phyloP scores from a whole-genome alignment of 2,329 filamentous ascomycete genomes.

The Hypoxylon sp. region DNA sequence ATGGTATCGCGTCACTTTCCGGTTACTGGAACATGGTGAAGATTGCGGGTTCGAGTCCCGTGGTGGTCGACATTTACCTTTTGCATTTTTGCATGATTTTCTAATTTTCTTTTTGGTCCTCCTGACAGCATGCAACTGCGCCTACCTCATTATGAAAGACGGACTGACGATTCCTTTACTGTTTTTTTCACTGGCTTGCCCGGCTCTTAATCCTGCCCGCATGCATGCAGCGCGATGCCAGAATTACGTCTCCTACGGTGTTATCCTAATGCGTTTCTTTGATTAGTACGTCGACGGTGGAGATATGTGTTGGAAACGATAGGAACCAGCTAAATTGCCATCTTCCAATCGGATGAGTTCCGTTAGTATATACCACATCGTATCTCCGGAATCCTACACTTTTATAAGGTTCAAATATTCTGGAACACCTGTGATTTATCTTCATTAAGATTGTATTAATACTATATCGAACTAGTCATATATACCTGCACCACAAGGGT shows the following conservation, averaged over 20 bases:
- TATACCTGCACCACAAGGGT: background rate
- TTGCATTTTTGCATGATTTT: constrained; percentile 8
- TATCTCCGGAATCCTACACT: background rate
- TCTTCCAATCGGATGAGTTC: background rate
- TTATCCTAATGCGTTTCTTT: background rate
- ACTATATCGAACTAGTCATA: background rate
- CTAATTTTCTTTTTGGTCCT: background rate
- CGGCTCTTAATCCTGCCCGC: no score
- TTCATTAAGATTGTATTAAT: background rate
- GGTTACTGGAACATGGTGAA: constrained; percentile 45
- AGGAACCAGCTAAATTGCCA: background rate
- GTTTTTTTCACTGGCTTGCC: no score
- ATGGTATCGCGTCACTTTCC: constrained; percentile 48
- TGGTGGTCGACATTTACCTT: constrained; percentile 37
- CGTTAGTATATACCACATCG: background rate
- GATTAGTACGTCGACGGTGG: background rate
- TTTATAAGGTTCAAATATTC: background rate
- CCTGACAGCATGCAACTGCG: no score
- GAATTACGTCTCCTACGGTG: background rate
- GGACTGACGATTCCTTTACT: no score
- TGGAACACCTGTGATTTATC: background rate
- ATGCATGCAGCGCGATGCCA: no score
- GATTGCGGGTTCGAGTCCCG: constrained; percentile 49
- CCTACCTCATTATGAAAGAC: no score
- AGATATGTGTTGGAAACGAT: background rate